Evolutionary conservation across 257 asterid species (phyloP).

Genomic region (Penstemon eatonii): DNA sequence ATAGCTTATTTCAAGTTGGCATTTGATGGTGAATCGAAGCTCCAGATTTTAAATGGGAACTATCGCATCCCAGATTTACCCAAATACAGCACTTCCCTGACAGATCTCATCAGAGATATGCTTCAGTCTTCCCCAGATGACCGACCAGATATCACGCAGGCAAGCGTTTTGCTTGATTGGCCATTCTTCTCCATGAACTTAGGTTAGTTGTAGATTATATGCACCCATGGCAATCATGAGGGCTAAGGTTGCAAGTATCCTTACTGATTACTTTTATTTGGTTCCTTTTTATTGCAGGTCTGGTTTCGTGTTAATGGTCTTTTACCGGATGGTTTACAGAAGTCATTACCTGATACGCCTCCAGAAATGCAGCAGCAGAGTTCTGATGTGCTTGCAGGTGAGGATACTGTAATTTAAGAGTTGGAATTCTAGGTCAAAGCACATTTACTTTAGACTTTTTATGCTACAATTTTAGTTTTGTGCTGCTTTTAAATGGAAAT

Average conservation of each 20-base stretch:
- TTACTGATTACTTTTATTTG: constrained; percentile 24
- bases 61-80: constrained; percentile 93
- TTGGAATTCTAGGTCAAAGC: constrained; percentile 9
- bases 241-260: constrained; percentile 45
- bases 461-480: too few relatives aligned
- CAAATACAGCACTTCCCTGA: constrained; percentile 67
- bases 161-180: constrained; percentile 94
- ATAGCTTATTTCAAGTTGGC: constrained; percentile 92
- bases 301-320: constrained; percentile 94
- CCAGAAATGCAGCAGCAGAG: constrained; percentile 65
- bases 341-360: constrained; percentile 79
- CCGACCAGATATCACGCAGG: constrained; percentile 99
- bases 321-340: constrained; percentile 77
- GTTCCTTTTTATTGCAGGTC: constrained; percentile 51
- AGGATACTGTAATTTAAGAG: constrained; percentile 21
- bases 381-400: constrained; percentile 64
- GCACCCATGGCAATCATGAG: constrained; percentile 57
- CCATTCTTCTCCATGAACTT: constrained; percentile 80
- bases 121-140: constrained; percentile 85
- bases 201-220: constrained; percentile 78
- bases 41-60: constrained; percentile 90
- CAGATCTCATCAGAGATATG: constrained; percentile 75
- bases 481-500: too few relatives aligned
- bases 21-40: constrained; percentile 98
- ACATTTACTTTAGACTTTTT: background rate